phyloP scores from a whole-genome alignment of 768 basidiomycete genomes.

The Lepiota brunneoincarnata region DNA sequence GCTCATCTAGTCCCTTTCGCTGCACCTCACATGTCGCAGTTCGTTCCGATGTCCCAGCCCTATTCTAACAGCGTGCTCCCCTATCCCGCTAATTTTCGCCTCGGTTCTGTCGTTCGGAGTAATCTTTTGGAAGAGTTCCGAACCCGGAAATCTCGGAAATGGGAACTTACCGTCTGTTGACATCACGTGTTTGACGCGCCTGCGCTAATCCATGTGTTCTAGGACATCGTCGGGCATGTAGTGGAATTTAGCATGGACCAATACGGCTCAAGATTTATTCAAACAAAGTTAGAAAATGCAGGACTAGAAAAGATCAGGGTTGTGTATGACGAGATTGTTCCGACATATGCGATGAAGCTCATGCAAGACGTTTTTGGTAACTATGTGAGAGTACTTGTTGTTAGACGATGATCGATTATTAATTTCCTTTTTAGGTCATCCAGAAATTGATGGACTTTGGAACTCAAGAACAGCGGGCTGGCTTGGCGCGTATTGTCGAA shows the following conservation, averaged over 20 bases:
- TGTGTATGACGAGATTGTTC: slow-evolving; percentile 87
- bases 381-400: slow-evolving; percentile 57
- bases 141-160: slow-evolving; percentile 71
- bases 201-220: background rate
- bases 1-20: slow-evolving; percentile 6
- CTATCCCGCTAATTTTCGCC: slow-evolving; percentile 1
- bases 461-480: slow-evolving; percentile 56
- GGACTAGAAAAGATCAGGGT: slow-evolving; percentile 35
- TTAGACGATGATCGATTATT: slow-evolving; percentile 7
- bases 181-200: slow-evolving; percentile 1
- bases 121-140: slow-evolving; percentile 79
- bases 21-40: slow-evolving; percentile 1
- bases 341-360: slow-evolving; percentile 67
- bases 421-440: slow-evolving; percentile 1
- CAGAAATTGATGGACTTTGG: slow-evolving; percentile 12
- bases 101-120: slow-evolving; percentile 6
- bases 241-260: slow-evolving; percentile 95
- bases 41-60: slow-evolving; percentile 3
- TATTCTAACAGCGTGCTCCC: slow-evolving; percentile 5
- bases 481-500: slow-evolving; percentile 71
- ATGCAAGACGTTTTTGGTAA: slow-evolving; percentile 96
- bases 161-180: slow-evolving; percentile 70
- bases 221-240: slow-evolving; percentile 86
- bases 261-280: slow-evolving; percentile 97
- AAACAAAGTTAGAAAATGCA: slow-evolving; percentile 76